Evolutionary conservation across 495 filamentous ascomycete genomes (phyloP).

Genomic region (Annulohypoxylon stygium): DNA sequence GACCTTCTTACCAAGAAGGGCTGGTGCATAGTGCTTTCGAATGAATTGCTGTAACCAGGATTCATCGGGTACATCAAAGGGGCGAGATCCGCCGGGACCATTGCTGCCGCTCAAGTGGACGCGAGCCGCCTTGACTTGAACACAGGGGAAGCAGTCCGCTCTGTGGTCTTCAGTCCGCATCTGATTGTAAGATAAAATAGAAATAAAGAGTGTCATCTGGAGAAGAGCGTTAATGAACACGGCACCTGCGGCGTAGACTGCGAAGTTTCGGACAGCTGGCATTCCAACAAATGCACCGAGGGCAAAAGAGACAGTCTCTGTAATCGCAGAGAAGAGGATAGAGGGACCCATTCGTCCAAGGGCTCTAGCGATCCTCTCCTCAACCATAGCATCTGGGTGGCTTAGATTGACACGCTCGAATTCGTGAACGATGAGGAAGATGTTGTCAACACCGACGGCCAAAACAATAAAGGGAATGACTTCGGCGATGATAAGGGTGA

Average conservation of each 20-base stretch:
- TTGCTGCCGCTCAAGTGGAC: conserved; percentile 60
- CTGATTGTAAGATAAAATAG: conserved; percentile 92
- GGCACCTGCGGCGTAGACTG: conserved; percentile 93
- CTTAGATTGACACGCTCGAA: conserved; percentile 94
- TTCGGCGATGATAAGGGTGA: conserved; percentile 96
- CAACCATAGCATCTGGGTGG: conserved; percentile 86
- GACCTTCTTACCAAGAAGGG: conserved; percentile 79
- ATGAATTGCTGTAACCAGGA: conserved; percentile 85
- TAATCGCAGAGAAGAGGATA: conserved; percentile 93
- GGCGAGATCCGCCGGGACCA: conserved; percentile 54
- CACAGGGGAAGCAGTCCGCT: conserved; percentile 93
- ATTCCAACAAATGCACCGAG: conserved; percentile 95
- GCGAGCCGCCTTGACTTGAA: conserved; percentile 76
- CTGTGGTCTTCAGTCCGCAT: conserved; percentile 83
- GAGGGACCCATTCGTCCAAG: conserved; percentile 95
- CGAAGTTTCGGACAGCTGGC: conserved; percentile 97
- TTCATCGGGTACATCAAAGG: conserved; percentile 81
- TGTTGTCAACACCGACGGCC: conserved; percentile 97
- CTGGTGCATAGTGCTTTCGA: conserved; percentile 86
- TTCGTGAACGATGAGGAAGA: conserved; percentile 98
- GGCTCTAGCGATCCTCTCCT: conserved; percentile 84
- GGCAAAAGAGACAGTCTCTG: conserved; percentile 92
- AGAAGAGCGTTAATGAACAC: conserved; percentile 96
- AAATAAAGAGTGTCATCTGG: conserved; percentile 96
- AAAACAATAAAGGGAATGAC: conserved; percentile 98